Percentiles rank a stretch among this genome's conserved stretches.
Evolutionary conservation across 345 rosid genomes (phyloP).

Genomic region (Pugionium cornutum): DNA sequence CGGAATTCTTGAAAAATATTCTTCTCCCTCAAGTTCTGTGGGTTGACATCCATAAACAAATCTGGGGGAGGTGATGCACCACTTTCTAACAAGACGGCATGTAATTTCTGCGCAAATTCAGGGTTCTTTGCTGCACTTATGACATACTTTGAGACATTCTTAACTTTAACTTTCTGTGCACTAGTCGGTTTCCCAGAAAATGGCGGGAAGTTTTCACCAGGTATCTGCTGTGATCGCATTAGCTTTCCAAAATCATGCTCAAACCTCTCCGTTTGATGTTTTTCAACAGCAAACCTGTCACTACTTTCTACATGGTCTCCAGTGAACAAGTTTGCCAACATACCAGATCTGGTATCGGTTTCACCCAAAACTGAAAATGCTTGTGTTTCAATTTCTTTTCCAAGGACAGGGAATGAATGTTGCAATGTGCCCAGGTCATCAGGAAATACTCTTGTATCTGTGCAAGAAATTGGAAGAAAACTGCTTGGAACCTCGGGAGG

Average conservation of each 20-base stretch:
- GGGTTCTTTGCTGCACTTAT: conserved; percentile 92
- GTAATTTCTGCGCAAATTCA: conserved; percentile 87
- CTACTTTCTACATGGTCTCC: conserved; percentile 46
- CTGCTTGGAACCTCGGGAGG: conserved; percentile 86
- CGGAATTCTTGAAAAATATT: conserved; percentile 42
- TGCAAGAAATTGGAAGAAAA: conserved; percentile 56
- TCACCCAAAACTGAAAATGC: conserved; percentile 41
- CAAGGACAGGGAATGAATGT: conserved; percentile 43
- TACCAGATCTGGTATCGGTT: conserved; percentile 25
- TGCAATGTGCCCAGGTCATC: conserved; percentile 44
- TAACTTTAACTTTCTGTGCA: conserved; percentile 77
- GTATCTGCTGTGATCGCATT: conserved; percentile 48
- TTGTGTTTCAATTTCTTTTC: conserved; percentile 42
- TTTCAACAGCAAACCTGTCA: conserved; percentile 45
- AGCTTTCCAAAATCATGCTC: conserved; percentile 71
- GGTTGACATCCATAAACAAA: conserved; percentile 65
- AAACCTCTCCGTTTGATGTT: conserved; percentile 55
- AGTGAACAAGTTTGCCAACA: conserved; percentile 28
- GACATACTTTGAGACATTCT: conserved; percentile 84
- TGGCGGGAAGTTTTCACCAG: conserved; percentile 47
- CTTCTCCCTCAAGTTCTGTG: conserved; percentile 47
- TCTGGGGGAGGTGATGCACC: conserved; percentile 90
- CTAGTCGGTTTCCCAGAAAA: conserved; percentile 52
- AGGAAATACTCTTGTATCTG: conserved; percentile 49
- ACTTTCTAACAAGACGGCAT: conserved; percentile 83